These are phyloP conservation scores for Teratosphaeria zuluensis DNA, from an alignment of 2,329 filamentous ascomycete genomes.

Conservation along the genomic window DNA sequence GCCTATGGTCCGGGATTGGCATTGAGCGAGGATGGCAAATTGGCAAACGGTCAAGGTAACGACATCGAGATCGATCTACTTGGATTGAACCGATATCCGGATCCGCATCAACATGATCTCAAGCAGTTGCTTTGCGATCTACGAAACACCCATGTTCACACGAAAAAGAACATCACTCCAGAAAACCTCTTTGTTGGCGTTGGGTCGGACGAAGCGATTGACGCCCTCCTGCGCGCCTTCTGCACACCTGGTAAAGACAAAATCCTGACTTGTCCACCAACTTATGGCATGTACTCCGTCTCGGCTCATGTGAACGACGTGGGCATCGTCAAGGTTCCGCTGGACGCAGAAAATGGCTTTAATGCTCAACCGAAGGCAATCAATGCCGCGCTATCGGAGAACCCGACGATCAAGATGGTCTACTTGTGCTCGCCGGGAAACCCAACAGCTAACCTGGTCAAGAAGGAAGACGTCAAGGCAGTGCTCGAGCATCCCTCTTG, in stretches of 20 bases:
- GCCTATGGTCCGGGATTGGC: conserved; percentile 77
- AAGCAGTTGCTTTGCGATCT: conserved; percentile 81
- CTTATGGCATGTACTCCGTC: conserved; percentile 97
- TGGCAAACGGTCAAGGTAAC: conserved; percentile 33
- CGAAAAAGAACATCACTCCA: conserved; percentile 59
- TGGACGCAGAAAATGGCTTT: conserved; percentile 64
- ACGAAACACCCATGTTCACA: conserved; percentile 78
- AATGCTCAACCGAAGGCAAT: conserved; percentile 63
- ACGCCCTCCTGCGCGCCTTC: conserved; percentile 86
- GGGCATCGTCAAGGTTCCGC: conserved; percentile 72
- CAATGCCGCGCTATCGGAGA: conserved; percentile 52
- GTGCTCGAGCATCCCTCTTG: conserved; percentile 80
- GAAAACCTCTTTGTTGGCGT: conserved; percentile 90
- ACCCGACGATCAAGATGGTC: conserved; percentile 67
- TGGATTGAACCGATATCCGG: conserved; percentile 86
- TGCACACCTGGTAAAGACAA: conserved; percentile 79
- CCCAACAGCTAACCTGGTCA: conserved; percentile 72
- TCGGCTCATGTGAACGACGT: conserved; percentile 93
- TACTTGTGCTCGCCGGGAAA: conserved; percentile 96
- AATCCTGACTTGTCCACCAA: conserved; percentile 90
- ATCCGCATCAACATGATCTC: conserved; percentile 81
- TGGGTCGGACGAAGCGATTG: conserved; percentile 93
- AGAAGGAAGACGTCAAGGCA: conserved; percentile 61
- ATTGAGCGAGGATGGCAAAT: conserved; percentile 38
- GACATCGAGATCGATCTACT: conserved; percentile 62